Percentiles rank a stretch among this genome's conserved stretches.
These are phyloP conservation scores for Hypoxylon subgilvum DNA, from an alignment of 495 filamentous ascomycete genomes.

Conservation along the genomic window DNA sequence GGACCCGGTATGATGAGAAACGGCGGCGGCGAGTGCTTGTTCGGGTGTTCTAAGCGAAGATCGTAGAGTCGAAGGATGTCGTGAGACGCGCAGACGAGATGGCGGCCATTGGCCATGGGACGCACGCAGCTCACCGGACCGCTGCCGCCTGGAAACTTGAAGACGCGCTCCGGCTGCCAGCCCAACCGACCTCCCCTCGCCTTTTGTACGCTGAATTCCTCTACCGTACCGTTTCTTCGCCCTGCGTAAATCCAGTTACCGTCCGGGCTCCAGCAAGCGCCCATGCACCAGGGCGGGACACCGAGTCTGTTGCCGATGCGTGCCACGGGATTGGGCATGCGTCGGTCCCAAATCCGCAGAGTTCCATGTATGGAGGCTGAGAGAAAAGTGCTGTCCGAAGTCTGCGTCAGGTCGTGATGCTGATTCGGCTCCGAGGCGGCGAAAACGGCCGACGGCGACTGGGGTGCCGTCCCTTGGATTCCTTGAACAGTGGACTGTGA, in stretches of 20 bases:
- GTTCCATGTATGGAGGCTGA: constrained; percentile 87
- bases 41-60: constrained; percentile 67
- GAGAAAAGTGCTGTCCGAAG: constrained; percentile 76
- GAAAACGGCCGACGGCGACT: constrained; percentile 43
- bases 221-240: constrained; percentile 89
- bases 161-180: constrained; percentile 73
- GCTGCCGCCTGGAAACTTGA: constrained; percentile 89
- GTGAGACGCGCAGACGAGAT: constrained; percentile 92
- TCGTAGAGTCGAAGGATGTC: constrained; percentile 95
- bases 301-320: constrained; percentile 71
- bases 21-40: constrained; percentile 80
- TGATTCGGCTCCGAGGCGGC: constrained; percentile 36
- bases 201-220: constrained; percentile 90
- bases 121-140: constrained; percentile 85
- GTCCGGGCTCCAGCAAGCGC: constrained; percentile 94
- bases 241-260: constrained; percentile 96
- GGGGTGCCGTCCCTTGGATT: constrained; percentile 17
- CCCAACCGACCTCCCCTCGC: constrained; percentile 58
- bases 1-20: constrained; percentile 96
- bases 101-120: constrained; percentile 91
- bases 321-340: constrained; percentile 76
- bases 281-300: constrained; percentile 96
- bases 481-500: background rate
- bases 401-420: constrained; percentile 51
- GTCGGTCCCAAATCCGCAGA: constrained; percentile 89